Evolutionary conservation across 2,329 filamentous ascomycete genomes (phyloP), one percentile per base, ranked within the genome.

Genomic region (Bisporella sp.): DNA sequence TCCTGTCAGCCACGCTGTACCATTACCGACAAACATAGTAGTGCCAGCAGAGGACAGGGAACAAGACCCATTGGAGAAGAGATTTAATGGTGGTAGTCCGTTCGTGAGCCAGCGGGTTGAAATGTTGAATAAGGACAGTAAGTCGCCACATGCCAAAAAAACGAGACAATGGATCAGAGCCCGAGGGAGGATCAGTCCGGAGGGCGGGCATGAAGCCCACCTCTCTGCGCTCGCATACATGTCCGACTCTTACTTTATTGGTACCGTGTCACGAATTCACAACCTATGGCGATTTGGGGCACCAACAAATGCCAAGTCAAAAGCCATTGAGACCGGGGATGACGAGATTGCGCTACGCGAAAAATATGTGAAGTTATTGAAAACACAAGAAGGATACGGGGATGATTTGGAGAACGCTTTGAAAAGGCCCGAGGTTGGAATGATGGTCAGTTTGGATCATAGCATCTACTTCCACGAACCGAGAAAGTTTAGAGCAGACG

Each of bases 231-330:
- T 99, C 54, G 92, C 92, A 29, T 99, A 97, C 72, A 87, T 97
- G 73, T 89, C 84, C 30, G 92, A 97, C 70, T 87, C 80, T 64
- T 93, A 88, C 71, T 97, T 99, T 70, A 91, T 97, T 67, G 91
- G 88, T 39, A 96, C 91, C 2, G 81, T 96, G 6, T 76, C 84
- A 31, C 81, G 89, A 21, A 84, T 91, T 49, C 91, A 96, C 68
- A 78, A 81, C 50, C 76, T 96, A 35, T 91, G 87, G 78, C 77
- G 87, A 11, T 89, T 87, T 65, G 80, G 78, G 1, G 77, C 72
- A 9, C 74, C 75, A 2, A 69, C 37, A 2, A 52, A 55, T 21
- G 31, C 40, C 8, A 57, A 49, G 21, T 39, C 51, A 4, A 50
- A 29, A 12, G 45, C 33, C 1, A 29, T 51, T 21, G 37, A 29